Conservation (phyloP, 768 basidiomycete species). For the Epithele typhae region DNA sequence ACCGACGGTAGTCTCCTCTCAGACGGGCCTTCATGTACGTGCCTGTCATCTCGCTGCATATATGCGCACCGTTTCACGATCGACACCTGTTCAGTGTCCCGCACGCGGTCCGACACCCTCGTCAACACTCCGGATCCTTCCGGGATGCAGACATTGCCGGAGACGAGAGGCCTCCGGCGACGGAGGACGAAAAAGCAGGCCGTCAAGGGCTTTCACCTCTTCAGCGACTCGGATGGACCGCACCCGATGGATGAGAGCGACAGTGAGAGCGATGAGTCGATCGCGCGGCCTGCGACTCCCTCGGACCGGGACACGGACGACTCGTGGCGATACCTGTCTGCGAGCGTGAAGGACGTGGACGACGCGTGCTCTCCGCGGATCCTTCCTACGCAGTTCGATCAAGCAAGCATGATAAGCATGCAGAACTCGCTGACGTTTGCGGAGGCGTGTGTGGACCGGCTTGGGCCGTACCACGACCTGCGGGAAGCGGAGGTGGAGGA, state of each 20-base stretch:
- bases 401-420: slow-evolving; percentile 17
- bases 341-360: not conserved
- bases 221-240: slow-evolving; percentile 36
- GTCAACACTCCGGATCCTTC: slow-evolving; percentile 10
- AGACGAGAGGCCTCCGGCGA: slow-evolving; percentile 10
- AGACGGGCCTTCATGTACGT: slow-evolving; percentile 9
- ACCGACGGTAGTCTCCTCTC: slow-evolving; percentile 3
- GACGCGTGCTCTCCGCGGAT: slow-evolving; percentile 1
- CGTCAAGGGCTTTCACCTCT: slow-evolving; percentile 35
- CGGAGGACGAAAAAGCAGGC: slow-evolving; percentile 29
- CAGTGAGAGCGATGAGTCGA: not conserved
- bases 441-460: slow-evolving; percentile 33
- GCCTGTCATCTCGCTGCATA: not conserved
- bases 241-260: slow-evolving; percentile 5
- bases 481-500: slow-evolving; percentile 38
- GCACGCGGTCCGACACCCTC: slow-evolving; percentile 12
- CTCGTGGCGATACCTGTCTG: too few relatives aligned
- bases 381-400: slow-evolving; percentile 15
- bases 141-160: not conserved
- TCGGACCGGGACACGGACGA: too few relatives aligned
- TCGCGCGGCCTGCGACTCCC: too few relatives aligned
- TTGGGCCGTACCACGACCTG: slow-evolving; percentile 57
- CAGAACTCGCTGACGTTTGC: slow-evolving; percentile 20
- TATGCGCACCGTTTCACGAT: not conserved
- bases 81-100: not conserved